phyloP scores from a whole-genome alignment of 805 yeast species.

The Metschnikowia arizonensis region DNA sequence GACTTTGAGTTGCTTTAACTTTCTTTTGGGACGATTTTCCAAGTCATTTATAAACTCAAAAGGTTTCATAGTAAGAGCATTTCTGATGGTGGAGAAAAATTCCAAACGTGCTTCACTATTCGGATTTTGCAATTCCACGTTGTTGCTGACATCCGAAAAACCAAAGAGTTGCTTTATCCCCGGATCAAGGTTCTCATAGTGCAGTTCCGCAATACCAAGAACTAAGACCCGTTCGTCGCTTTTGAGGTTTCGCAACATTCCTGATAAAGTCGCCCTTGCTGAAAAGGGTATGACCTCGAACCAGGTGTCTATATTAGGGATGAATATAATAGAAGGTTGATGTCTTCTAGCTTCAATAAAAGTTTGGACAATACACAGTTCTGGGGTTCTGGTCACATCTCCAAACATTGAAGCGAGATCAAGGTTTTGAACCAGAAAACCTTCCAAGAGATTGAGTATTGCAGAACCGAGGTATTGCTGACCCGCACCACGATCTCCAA shows the following conservation, averaged over 20 bases:
- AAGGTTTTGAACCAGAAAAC: constrained; percentile 80
- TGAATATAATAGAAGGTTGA: constrained; percentile 77
- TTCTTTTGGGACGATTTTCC: constrained; percentile 51
- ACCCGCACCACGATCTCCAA: constrained; percentile 78
- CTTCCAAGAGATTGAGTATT: constrained; percentile 75
- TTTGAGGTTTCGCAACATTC: constrained; percentile 62
- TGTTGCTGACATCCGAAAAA: constrained; percentile 41
- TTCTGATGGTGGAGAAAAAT: constrained; percentile 55
- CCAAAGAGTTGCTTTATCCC: constrained; percentile 59
- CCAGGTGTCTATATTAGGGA: constrained; percentile 84
- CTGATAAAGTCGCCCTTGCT: constrained; percentile 67
- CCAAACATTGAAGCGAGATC: constrained; percentile 75
- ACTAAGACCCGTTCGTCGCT: constrained; percentile 72
- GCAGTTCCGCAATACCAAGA: constrained; percentile 64
- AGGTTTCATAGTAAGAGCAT: constrained; percentile 64
- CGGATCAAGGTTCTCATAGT: constrained; percentile 35
- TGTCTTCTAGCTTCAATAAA: constrained; percentile 86
- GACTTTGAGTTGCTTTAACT: constrained; percentile 38
- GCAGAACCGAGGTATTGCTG: constrained; percentile 85
- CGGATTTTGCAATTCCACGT: constrained; percentile 45
- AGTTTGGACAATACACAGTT: constrained; percentile 75
- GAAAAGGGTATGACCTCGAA: constrained; percentile 59
- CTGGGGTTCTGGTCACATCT: constrained; percentile 78
- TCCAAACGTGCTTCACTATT: constrained; percentile 41
- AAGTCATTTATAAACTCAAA: constrained; percentile 61